Base-by-base conservation (phyloP, 768 basidiomycete species). In the Leccinum boreale region DNA sequence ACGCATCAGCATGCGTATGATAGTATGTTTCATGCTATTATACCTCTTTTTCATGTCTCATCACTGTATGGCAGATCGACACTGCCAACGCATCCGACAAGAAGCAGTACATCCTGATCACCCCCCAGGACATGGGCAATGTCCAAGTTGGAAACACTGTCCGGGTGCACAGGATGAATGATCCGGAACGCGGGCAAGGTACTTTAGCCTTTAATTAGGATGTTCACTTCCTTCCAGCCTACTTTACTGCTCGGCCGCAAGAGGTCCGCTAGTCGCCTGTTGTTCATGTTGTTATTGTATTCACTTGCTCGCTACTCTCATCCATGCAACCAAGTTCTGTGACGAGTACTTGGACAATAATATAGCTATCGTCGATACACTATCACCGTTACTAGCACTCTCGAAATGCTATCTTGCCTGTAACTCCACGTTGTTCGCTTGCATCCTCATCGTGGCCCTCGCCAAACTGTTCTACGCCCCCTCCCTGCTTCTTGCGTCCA, bases 101-200 rank as follows among this genome's bases (percentile, higher is more conserved):
- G 74, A 94, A 92, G 66, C 96, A 98, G 72, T 96, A 93, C 68
- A 85, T 98, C 53, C 80, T 98, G 47, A 98, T 98, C 69, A 97
- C 95, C 1, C 96, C 96, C n/a, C 91, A 92, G 65, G 90, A 91
- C 64, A 92, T 94, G 90, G 83, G 83, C 46, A 89, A 85, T 65
- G 76, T 92, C 51, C 74, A 76, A 24, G 71, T 87, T 53, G 87
- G 88, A n/a, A 75, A 76, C 4, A 84, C 84, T 12, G 90, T 94
- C 31, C 81, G 83, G 15, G 87, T 94, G 2, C 81, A 86, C 60
- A 80, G 87, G 52, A 91, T 94, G 89, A 78, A 75, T 12, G 90
- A 91, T 67, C 89, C 89, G 0, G 87, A 89, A 62, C 81, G 89
- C n/a, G 82, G 82, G 12, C 86, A 86, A 65, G 75, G 77, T 9